Base-by-base conservation (phyloP, 2,329 filamentous ascomycete genomes). In the Emmonsiellopsis sp. region DNA sequence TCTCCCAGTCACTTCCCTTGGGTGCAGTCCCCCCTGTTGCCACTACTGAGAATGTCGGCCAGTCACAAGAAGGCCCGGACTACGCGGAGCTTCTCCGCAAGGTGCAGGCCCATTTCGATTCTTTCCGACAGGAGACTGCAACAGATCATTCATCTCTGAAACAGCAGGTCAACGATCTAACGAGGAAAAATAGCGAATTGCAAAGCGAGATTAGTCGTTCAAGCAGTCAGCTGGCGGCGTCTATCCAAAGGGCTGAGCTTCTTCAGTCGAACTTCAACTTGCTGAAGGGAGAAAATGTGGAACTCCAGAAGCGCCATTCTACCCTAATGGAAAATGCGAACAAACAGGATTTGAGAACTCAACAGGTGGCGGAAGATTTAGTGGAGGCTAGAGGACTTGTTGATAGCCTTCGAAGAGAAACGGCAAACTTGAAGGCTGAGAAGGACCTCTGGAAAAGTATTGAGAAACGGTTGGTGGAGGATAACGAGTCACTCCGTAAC, bases 361-460 rank as follows among this genome's bases (percentile, higher is more conserved):
- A 96, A 63, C 90, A 96, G 69, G 87, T 92, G 32, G 90, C 89
- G 0, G 92, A 97, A 69, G 92, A 98, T 61, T 79, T 97, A 5
- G 84, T 97, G 8, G 93, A 96, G 67, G 84, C 87, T 5, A 86
- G 85, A 66, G 86, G 86, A 34, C 73, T 92, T 51, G 77, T 87
- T 3, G 92, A 98, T 64, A 91, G 89, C 63, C 81, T 96, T 69
- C 86, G 90, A 51, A 90, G 89, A 59, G 93, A 98, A 67, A 89
- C 85, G 52, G 85, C 90, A 13, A 96, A 97, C 64, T 80, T 96
- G 36, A 95, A 95, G 68, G 91, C 92, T 0, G 92, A 97, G 70
- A 95, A 95, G 72, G 87, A 89, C 39, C 77, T 98, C 8, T 95
- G 88, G 87, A 95, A 93, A 73, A 88, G 86, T 53, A 95, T 96